These are phyloP conservation scores for Lotus japonicus DNA, from an alignment of 306 rosid genomes.

Conservation along the genomic window DNA sequence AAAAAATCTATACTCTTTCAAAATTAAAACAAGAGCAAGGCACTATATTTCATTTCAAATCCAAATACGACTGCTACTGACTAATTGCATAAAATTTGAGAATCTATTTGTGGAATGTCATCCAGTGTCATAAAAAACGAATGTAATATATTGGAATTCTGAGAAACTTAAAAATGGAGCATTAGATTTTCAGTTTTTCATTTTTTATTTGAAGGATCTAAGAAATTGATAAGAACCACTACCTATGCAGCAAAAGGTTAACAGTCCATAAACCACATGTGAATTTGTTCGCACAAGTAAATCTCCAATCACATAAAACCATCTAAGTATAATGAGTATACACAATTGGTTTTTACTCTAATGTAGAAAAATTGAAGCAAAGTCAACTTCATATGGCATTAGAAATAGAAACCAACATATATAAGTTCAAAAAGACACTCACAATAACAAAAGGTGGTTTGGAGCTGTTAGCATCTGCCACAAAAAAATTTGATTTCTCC, in stretches of 20 bases:
- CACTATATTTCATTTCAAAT: conserved; percentile 2
- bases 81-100: neutral
- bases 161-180: neutral
- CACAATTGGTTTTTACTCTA: neutral
- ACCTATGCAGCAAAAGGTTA: conserved; percentile 6
- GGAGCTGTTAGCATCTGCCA: conserved; percentile 77
- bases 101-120: conserved; percentile 9
- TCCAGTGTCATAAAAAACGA: neutral
- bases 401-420: neutral
- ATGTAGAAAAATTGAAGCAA: neutral
- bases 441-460: conserved; percentile 85
- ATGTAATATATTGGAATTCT: neutral
- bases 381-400: neutral
- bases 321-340: neutral
- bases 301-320: neutral
- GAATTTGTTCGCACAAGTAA: neutral
- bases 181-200: neutral
- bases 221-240: neutral
- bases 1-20: neutral
- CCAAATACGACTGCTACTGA: neutral
- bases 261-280: neutral
- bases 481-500: conserved; percentile 75
- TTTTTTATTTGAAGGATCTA: neutral
- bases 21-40: conserved; percentile 1
- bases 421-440: conserved; percentile 32